A percentile compares a stretch with the other conserved stretches of the same genome.
phyloP scores from a whole-genome alignment of 257 asterid genomes.

The Solanum bulbocastanum region DNA sequence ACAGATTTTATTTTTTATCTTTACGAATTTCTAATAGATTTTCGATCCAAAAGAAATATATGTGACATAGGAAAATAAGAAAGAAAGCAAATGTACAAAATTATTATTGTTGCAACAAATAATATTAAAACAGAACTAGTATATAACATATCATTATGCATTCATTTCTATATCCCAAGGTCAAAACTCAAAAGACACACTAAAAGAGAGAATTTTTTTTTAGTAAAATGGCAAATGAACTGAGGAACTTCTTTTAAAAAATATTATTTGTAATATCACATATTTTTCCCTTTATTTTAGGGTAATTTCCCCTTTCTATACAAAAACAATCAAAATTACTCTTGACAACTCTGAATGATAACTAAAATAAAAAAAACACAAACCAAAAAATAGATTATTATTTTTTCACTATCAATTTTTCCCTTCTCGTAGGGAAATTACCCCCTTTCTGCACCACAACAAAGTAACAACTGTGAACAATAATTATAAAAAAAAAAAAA shows the following conservation, averaged over 20 bases:
- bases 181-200: not conserved
- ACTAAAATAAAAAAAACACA: not conserved
- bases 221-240: not conserved
- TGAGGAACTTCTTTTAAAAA: not conserved
- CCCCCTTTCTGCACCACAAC: not conserved
- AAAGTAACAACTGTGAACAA: not conserved
- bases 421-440: not conserved
- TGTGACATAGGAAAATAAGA: too few species aligned
- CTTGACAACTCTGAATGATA: not conserved
- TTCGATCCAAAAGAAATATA: too few species aligned
- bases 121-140: not conserved
- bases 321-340: not conserved
- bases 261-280: not conserved
- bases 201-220: not conserved
- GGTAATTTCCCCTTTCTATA: not conserved
- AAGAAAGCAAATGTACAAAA: not conserved
- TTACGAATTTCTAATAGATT: too few species aligned
- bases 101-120: not conserved
- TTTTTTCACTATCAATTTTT: not conserved
- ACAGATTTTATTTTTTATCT: too few species aligned
- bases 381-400: not conserved
- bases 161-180: not conserved
- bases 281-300: not conserved
- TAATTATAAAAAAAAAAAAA: not conserved
- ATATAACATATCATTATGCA: not conserved